A percentile compares a stretch with the other conserved stretches of the same genome.
phyloP scores from a whole-genome alignment of 768 basidiomycete species.

The Podaxis mareebaensis region DNA sequence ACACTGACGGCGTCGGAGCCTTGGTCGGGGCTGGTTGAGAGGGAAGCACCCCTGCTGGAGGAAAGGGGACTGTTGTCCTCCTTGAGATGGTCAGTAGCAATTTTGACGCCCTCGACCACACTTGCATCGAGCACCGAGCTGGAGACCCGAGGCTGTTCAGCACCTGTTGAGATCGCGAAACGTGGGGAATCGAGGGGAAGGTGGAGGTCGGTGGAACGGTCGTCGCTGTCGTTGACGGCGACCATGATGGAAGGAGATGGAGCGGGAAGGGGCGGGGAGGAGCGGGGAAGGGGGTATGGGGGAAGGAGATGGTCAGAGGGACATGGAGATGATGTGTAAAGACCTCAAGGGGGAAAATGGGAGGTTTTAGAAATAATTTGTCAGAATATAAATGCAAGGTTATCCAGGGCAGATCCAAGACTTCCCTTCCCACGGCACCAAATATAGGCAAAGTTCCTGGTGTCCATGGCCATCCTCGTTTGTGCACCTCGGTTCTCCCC shows the following conservation, averaged over 20 bases:
- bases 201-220: slow-evolving; percentile 39
- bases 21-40: slow-evolving; percentile 39
- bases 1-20: slow-evolving; percentile 53
- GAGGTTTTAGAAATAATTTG: slow-evolving; percentile 2
- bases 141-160: slow-evolving; percentile 27
- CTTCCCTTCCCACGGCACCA: background rate
- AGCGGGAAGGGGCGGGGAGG: background rate
- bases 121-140: slow-evolving; percentile 19
- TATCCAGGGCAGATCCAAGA: background rate
- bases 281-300: background rate
- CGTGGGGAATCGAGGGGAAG: slow-evolving; percentile 35
- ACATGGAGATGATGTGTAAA: slow-evolving; percentile 6
- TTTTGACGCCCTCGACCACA: slow-evolving; percentile 28
- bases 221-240: slow-evolving; percentile 24
- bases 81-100: slow-evolving; percentile 27
- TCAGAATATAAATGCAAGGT: slow-evolving; percentile 3
- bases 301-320: slow-evolving; percentile 5
- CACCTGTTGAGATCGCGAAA: slow-evolving; percentile 20
- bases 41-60: slow-evolving; percentile 32
- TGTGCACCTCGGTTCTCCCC: background rate
- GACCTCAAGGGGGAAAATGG: background rate
- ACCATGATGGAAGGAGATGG: slow-evolving; percentile 10
- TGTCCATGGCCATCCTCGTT: too few species aligned
- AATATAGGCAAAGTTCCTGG: slow-evolving; percentile 3
- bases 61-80: slow-evolving; percentile 26